Evolutionary conservation across 768 basidiomycete species (phyloP).

Genomic region (Trametes maxima): DNA sequence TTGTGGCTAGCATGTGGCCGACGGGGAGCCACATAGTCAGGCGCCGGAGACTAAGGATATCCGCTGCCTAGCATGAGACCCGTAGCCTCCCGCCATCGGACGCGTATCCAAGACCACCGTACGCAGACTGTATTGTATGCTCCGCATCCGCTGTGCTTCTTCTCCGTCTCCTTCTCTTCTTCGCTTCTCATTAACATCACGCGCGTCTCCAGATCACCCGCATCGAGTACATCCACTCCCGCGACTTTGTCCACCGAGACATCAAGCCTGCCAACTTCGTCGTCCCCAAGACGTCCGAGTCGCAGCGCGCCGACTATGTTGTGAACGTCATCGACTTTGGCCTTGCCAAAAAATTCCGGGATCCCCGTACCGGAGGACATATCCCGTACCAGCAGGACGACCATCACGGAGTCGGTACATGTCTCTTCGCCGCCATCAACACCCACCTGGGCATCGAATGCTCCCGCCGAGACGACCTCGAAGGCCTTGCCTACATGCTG

Average conservation of each 20-base stretch:
- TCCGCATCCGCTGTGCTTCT: conserved; percentile 6
- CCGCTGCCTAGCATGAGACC: background rate
- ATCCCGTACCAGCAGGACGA: conserved; percentile 74
- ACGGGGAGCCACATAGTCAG: too few relatives aligned
- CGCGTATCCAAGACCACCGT: background rate
- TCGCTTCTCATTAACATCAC: conserved; percentile 20
- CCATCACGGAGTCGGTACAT: conserved; percentile 80
- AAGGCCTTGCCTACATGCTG: conserved; percentile 81
- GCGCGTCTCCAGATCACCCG: conserved; percentile 72
- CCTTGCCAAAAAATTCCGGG: conserved; percentile 78
- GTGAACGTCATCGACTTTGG: conserved; percentile 96
- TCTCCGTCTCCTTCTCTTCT: conserved; percentile 11
- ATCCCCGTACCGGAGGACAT: conserved; percentile 63
- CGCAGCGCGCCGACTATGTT: conserved; percentile 46
- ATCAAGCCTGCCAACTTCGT: conserved; percentile 99
- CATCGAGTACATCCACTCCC: conserved; percentile 94
- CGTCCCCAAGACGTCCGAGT: conserved; percentile 59
- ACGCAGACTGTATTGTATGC: background rate
- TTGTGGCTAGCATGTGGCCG: too few relatives aligned
- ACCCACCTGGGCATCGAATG: conserved; percentile 78
- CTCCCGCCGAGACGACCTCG: conserved; percentile 78
- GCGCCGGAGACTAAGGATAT: background rate
- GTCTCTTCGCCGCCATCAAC: conserved; percentile 73
- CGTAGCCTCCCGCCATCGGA: too few relatives aligned
- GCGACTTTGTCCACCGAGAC: conserved; percentile 93